Conservation (phyloP, 23 red algal species). For the Chondrus crispus region DNA sequence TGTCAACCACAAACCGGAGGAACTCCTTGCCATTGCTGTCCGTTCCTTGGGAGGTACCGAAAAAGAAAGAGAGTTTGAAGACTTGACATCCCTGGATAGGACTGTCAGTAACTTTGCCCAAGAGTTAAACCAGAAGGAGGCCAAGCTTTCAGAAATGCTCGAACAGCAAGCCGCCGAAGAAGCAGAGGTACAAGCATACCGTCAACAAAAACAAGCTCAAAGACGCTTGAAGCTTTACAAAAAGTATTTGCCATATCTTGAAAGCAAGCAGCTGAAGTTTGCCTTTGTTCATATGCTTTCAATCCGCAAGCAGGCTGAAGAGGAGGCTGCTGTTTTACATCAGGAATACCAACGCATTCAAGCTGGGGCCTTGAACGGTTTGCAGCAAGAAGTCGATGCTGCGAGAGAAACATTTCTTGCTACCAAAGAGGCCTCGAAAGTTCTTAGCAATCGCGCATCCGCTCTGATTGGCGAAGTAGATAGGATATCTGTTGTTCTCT, state of each 20-base stretch:
- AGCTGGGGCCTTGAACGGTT: conserved; percentile 13
- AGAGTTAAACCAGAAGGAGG: conserved; percentile 7
- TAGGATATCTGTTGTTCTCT: not conserved
- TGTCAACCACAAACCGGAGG: conserved; percentile 56
- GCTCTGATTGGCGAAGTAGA: not conserved
- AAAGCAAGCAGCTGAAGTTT: not conserved
- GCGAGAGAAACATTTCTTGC: conserved; percentile 1
- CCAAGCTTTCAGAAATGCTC: conserved; percentile 34
- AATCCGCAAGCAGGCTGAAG: conserved; percentile 21
- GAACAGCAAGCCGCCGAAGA: conserved; percentile 58
- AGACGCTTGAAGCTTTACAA: conserved; percentile 31
- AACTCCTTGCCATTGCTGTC: conserved; percentile 71
- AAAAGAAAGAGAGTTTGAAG: conserved; percentile 2
- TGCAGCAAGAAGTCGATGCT: conserved; percentile 17
- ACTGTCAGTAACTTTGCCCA: not conserved
- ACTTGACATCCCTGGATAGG: conserved; percentile 40
- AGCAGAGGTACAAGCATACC: conserved; percentile 56
- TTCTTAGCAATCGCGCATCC: not conserved
- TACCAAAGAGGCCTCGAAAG: not conserved
- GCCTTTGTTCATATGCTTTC: not conserved
- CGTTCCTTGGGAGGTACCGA: conserved; percentile 65
- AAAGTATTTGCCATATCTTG: conserved; percentile 39
- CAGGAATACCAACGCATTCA: not conserved
- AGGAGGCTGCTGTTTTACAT: not conserved
- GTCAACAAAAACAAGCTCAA: conserved; percentile 35